A percentile compares a stretch with the other conserved stretches of the same genome.
phyloP scores from a whole-genome alignment of 192 early-diverging fungal species.

The Anaeromyces robustus region DNA sequence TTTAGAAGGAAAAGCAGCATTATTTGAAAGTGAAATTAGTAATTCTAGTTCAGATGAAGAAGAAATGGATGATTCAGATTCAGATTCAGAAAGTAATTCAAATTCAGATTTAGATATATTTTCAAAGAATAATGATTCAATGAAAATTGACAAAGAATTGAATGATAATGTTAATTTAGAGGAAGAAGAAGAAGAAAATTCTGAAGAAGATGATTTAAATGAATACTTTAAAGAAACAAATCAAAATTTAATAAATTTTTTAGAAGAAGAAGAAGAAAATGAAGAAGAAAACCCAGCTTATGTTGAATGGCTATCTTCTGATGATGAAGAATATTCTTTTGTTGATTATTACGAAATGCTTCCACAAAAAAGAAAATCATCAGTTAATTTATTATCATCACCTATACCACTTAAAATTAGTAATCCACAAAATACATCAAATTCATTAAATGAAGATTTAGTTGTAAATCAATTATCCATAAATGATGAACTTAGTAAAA shows the following conservation, averaged over 20 bases:
- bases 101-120: background rate
- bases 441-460: background rate
- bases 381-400: background rate
- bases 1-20: background rate
- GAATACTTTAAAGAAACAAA: background rate
- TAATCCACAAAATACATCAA: background rate
- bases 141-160: background rate
- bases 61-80: background rate
- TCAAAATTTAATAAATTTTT: background rate
- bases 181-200: background rate
- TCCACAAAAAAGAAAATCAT: background rate
- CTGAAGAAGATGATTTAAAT: background rate
- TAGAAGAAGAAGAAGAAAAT: background rate
- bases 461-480: background rate
- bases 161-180: background rate
- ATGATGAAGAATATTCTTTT: background rate
- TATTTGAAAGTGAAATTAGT: background rate
- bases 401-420: background rate
- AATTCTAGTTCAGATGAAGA: background rate
- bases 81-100: background rate
- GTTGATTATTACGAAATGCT: background rate
- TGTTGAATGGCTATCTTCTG: background rate
- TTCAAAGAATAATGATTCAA: background rate
- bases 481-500: background rate
- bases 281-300: background rate